Evolutionary conservation across 345 rosid genomes (phyloP).

Genomic region (Garcia nutans): DNA sequence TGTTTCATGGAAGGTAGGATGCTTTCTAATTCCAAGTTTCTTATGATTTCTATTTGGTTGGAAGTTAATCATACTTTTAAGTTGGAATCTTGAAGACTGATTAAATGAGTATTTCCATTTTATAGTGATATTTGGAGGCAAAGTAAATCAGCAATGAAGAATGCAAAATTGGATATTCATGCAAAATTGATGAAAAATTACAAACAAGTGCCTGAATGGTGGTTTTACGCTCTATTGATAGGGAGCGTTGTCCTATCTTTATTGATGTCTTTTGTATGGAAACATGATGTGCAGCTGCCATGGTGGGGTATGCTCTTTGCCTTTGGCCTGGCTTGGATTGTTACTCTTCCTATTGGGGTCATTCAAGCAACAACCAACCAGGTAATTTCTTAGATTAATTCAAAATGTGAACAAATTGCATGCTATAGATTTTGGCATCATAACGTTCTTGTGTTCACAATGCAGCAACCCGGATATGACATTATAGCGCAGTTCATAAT

Average conservation of each 20-base stretch:
- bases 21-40: neutral
- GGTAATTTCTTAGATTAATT: conserved; percentile 32
- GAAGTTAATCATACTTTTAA: neutral
- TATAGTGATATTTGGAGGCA: conserved; percentile 79
- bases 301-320: conserved; percentile 99
- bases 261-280: conserved; percentile 76
- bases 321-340: conserved; percentile 77
- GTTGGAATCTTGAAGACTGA: neutral
- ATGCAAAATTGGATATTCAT: conserved; percentile 73
- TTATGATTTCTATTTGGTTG: too few relatives aligned
- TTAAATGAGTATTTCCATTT: conserved; percentile 20
- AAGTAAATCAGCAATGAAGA: conserved; percentile 72
- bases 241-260: conserved; percentile 66
- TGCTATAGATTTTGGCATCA: neutral
- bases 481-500: conserved; percentile 96
- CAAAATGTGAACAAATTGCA: neutral
- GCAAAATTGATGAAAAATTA: conserved; percentile 72
- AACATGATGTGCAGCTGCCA: conserved; percentile 70
- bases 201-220: conserved; percentile 93
- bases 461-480: conserved; percentile 99
- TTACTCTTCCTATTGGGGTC: conserved; percentile 96
- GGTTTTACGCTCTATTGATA: conserved; percentile 62
- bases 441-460: conserved; percentile 3
- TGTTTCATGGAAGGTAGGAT: conserved; percentile 86
- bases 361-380: conserved; percentile 99